Evolutionary conservation across 2,329 filamentous ascomycete species (phyloP), one percentile per base, ranked within the genome.

Genomic region (Aspergillus sp.): DNA sequence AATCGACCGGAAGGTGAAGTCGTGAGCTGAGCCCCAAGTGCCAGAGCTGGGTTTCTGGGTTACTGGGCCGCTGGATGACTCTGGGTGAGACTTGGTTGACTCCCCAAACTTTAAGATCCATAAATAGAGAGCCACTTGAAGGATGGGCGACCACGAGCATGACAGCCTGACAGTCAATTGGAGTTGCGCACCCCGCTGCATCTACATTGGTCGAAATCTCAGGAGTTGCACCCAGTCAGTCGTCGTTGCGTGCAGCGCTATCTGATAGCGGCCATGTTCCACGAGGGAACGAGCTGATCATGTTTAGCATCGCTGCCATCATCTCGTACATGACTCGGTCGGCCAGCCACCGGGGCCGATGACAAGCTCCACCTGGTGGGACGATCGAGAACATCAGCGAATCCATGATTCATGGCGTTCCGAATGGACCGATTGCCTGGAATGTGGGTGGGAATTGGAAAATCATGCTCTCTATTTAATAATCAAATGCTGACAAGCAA

Each of bases 331-430:
- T 59, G 57, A 56, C 59, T 62, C 56, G 58, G 57, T 59, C 51
- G 12, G 34, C 34, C 34, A 36, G 34, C 34, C 34, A 36, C 34
- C 34, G 34, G 45, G 34, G 45, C 32, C 38, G 44, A 56, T 55
- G 48, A 41, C 32, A 34, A 45, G 47, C 53, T 57, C 62, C 60
- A 61, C 60, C 20, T 13, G 8, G 41, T 49, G 55, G 42, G 56
- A 56, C 60, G 62, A 64, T 64, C 62, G 56, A 59, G 53, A 62
- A 36, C 36, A 55, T 60, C 54, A 50, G 32, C 32, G 32, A n/a
- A 53, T 58, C 59, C 60, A 36, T 36, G 34, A 36, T 15, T 36
- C 34, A 36, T 36, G 56, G 57, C 45, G 13, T 59, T 58, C 56
- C 44, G 49, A 38, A 36, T 39, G 48, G 45, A 15, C n/a, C 45